Percentiles rank a stretch among this genome's conserved stretches.
phyloP scores from a whole-genome alignment of 2,329 filamentous ascomycete genomes.

The Phialophora macrospora region DNA sequence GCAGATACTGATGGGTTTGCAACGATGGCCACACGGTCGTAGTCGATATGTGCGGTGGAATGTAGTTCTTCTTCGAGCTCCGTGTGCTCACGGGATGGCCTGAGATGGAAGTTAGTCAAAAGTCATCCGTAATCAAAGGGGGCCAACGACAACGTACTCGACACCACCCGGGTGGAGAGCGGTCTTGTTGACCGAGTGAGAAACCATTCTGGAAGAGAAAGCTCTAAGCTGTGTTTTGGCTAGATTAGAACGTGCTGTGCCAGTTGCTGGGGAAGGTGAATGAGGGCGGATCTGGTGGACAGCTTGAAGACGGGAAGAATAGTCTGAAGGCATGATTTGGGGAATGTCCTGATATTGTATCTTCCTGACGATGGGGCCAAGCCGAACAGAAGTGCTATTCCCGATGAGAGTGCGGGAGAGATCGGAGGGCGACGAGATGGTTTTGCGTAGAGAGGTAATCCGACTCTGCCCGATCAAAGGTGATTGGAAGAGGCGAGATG shows the following conservation, averaged over 20 bases:
- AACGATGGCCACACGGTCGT: conserved; percentile 95
- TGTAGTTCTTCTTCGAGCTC: conserved; percentile 98
- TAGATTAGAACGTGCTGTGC: conserved; percentile 36
- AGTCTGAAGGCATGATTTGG: conserved; percentile 34
- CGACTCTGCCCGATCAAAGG: conserved; percentile 30
- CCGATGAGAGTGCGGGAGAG: conserved; percentile 33
- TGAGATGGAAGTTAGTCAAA: conserved; percentile 15
- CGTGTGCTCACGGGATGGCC: conserved; percentile 85
- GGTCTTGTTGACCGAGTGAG: conserved; percentile 81
- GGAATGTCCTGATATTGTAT: conserved; percentile 32
- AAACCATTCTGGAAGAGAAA: conserved; percentile 48
- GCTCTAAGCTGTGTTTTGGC: conserved; percentile 37
- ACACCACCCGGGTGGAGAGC: conserved; percentile 89
- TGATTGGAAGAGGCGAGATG: conserved; percentile 31
- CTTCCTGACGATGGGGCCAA: conserved; percentile 32
- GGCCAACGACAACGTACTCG: conserved; percentile 61
- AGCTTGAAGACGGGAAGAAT: conserved; percentile 36
- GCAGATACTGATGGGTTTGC: conserved; percentile 94
- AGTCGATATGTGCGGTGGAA: conserved; percentile 98
- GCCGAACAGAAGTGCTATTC: conserved; percentile 30
- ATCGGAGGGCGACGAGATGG: conserved; percentile 28
- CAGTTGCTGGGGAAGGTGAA: conserved; percentile 36
- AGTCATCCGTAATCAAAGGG: conserved; percentile 23
- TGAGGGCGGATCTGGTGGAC: conserved; percentile 36
- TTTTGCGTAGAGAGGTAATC: conserved; percentile 23